Conservation (phyloP, 306 rosid species). For the Nissolia schottii region DNA sequence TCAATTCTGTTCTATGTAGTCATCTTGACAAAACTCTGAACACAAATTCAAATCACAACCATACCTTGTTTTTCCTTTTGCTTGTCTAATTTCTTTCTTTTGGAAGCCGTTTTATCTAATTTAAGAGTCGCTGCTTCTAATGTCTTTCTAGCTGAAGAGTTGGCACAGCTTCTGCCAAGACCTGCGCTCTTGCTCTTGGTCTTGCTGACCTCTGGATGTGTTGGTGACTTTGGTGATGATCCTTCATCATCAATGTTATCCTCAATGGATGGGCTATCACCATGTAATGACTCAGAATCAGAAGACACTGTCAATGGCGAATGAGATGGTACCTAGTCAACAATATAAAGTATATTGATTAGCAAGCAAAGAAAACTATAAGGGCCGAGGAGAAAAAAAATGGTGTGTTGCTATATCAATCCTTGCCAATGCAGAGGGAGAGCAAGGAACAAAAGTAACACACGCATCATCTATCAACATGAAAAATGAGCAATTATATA, state of each 20-base stretch:
- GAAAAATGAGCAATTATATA: background rate
- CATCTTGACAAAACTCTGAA: background rate
- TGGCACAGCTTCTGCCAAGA: slow-evolving; percentile 21
- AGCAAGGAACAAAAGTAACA: background rate
- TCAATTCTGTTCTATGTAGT: slow-evolving; percentile 2
- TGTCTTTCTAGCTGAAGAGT: slow-evolving; percentile 29
- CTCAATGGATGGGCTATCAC: slow-evolving; percentile 29
- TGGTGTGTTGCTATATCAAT: background rate
- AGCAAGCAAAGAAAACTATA: background rate
- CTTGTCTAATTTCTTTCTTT: slow-evolving; percentile 35
- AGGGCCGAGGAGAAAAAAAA: background rate
- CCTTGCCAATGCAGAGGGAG: background rate
- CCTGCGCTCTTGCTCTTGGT: slow-evolving; percentile 12
- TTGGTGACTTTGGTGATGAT: slow-evolving; percentile 33
- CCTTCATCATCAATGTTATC: slow-evolving; percentile 34
- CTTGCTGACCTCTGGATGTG: slow-evolving; percentile 18
- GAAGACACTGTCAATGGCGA: slow-evolving; percentile 54
- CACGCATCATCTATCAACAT: background rate
- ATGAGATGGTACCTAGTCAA: slow-evolving; percentile 52
- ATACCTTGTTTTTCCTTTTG: slow-evolving; percentile 45
- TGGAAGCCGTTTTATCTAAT: slow-evolving; percentile 12
- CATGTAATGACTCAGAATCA: slow-evolving; percentile 46
- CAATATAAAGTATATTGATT: background rate
- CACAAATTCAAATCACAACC: slow-evolving; percentile 8
- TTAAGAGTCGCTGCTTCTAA: slow-evolving; percentile 24